Percentiles rank a stretch among this genome's conserved stretches.
phyloP scores from a whole-genome alignment of 23 red algal genomes.

The Gracilariopsis chorda region DNA sequence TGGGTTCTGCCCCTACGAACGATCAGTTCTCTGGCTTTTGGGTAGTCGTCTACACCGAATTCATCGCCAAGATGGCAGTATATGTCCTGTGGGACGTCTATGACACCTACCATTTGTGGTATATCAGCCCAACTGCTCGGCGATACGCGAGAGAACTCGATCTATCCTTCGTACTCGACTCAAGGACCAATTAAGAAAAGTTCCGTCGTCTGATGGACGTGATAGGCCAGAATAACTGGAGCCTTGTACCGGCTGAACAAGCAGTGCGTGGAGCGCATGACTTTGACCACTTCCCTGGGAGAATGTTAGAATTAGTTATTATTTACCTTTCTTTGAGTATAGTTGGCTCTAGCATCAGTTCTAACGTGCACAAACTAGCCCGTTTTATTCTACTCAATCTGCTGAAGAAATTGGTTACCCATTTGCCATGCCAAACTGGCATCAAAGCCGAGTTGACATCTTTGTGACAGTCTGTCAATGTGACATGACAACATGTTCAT shows the following conservation, averaged over 20 bases:
- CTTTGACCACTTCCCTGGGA: neutral
- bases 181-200: neutral
- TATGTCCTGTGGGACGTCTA: neutral
- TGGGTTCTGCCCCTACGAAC: neutral
- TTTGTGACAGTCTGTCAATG: too few species aligned
- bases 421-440: too few species aligned
- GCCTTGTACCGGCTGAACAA: neutral
- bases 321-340: too few species aligned
- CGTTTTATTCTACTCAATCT: too few species aligned
- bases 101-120: constrained; percentile 6
- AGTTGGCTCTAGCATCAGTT: too few species aligned
- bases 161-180: neutral
- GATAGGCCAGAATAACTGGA: neutral
- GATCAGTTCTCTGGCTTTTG: neutral
- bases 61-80: neutral
- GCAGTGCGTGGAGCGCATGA: neutral
- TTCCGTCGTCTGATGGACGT: neutral
- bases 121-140: neutral
- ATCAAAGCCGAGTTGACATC: too few species aligned
- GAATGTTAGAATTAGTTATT: too few species aligned
- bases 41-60: constrained; percentile 3
- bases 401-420: too few species aligned
- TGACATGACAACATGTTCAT: too few species aligned
- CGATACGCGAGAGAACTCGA: neutral
- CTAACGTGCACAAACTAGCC: too few species aligned